Conservation (phyloP, 305 asterid genomes). For the Solanum hybrid region DNA sequence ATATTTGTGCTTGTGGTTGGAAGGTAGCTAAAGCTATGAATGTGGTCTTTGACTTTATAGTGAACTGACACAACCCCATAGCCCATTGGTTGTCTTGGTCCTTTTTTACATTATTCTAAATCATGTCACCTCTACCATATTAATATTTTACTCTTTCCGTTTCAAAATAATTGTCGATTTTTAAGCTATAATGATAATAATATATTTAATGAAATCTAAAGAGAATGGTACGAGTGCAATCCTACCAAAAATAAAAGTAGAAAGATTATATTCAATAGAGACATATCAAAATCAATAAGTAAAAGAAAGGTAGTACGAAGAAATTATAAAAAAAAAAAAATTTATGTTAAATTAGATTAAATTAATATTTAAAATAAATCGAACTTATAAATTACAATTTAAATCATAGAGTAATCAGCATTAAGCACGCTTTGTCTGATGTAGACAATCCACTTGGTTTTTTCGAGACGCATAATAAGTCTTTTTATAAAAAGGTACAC, state of each 20-base stretch:
- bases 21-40: neutral
- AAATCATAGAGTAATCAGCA: neutral
- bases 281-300: neutral
- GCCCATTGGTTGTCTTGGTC: neutral
- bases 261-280: neutral
- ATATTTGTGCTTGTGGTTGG: neutral
- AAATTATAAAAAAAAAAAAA: neutral
- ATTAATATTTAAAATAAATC: neutral
- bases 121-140: neutral
- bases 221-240: neutral
- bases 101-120: neutral
- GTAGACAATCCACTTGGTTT: neutral
- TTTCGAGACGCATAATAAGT: neutral
- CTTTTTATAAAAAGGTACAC: neutral
- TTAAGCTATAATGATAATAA: neutral
- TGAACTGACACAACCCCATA: neutral
- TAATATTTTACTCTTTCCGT: neutral
- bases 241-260: neutral
- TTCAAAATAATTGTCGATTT: neutral
- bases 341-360: neutral
- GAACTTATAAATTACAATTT: neutral
- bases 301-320: neutral
- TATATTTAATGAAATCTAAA: neutral
- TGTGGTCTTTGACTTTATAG: neutral
- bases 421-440: neutral